These are phyloP conservation scores for Melampsora americana DNA, from an alignment of 1,284 basidiomycete genomes.

Conservation along the genomic window DNA sequence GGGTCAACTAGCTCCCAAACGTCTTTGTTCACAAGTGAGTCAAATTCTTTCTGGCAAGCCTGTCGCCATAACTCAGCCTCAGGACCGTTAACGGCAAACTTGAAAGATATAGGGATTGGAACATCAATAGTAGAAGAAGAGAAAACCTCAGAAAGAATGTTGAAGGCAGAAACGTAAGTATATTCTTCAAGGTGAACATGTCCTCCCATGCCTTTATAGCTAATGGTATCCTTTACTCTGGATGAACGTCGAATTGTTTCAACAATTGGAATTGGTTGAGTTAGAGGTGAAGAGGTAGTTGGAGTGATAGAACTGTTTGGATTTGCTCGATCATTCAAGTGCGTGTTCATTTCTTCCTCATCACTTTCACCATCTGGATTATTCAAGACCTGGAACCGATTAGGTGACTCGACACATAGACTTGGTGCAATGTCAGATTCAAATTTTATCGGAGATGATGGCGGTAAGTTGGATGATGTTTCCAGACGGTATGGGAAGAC, in stretches of 20 bases:
- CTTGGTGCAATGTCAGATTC: neutral
- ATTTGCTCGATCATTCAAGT: neutral
- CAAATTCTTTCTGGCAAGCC: neutral
- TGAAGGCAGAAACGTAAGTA: too few species aligned
- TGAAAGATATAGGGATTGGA: neutral
- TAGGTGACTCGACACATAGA: neutral
- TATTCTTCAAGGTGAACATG: too few species aligned
- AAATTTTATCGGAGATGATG: neutral
- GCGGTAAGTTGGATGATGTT: too few species aligned
- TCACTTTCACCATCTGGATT: neutral
- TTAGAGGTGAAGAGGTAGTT: too few species aligned
- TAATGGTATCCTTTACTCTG: too few species aligned
- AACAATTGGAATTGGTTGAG: too few species aligned
- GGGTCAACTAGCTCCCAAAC: neutral
- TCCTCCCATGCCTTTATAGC: too few species aligned
- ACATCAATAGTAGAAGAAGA: neutral
- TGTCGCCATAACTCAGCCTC: neutral
- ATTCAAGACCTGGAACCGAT: neutral
- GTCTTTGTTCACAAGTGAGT: neutral
- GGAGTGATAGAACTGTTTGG: too few species aligned
- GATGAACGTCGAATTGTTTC: too few species aligned
- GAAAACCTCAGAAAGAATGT: too few species aligned
- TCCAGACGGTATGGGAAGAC: neutral
- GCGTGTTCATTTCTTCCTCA: neutral
- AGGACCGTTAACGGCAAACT: neutral